A percentile compares a stretch with the other conserved stretches of the same genome.
Conservation (phyloP, 306 rosid genomes). For the Casuarina equisetifolia region DNA sequence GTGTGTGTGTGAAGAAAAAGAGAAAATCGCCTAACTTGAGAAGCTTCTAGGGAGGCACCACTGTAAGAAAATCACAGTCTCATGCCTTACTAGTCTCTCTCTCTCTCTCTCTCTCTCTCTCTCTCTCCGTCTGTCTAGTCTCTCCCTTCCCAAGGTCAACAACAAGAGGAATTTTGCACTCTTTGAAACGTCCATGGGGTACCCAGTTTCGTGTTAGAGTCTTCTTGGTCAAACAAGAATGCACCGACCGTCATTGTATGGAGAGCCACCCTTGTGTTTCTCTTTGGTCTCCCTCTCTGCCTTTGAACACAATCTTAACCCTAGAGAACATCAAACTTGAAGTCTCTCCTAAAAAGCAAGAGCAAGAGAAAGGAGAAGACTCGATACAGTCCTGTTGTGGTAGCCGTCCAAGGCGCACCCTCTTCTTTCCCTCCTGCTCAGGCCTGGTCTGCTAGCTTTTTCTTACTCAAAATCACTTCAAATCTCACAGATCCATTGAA, state of each 20-base stretch:
- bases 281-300: constrained; percentile 6
- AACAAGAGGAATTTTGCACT: constrained; percentile 24
- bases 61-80: constrained; percentile 9
- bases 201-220: constrained; percentile 8
- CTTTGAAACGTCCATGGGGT: constrained; percentile 46
- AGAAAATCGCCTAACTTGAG: constrained; percentile 19
- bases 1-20: background rate
- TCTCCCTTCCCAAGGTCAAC: constrained; percentile 41
- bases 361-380: background rate
- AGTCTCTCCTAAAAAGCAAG: background rate
- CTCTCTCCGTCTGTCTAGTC: constrained; percentile 10
- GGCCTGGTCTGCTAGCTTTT: too few relatives aligned
- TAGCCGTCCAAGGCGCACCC: constrained; percentile 12
- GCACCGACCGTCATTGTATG: constrained; percentile 39
- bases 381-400: background rate
- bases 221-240: constrained; percentile 39
- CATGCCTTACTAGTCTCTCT: background rate
- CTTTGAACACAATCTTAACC: constrained; percentile 15
- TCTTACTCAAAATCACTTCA: background rate
- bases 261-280: constrained; percentile 28
- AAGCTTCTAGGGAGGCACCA: constrained; percentile 32
- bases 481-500: constrained; percentile 28
- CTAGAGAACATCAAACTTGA: constrained; percentile 5
- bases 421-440: background rate
- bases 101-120: background rate